Evolutionary conservation across 2,329 filamentous ascomycete genomes (phyloP), one percentile per base, ranked within the genome.

Genomic region (Mycogone perniciosa): DNA sequence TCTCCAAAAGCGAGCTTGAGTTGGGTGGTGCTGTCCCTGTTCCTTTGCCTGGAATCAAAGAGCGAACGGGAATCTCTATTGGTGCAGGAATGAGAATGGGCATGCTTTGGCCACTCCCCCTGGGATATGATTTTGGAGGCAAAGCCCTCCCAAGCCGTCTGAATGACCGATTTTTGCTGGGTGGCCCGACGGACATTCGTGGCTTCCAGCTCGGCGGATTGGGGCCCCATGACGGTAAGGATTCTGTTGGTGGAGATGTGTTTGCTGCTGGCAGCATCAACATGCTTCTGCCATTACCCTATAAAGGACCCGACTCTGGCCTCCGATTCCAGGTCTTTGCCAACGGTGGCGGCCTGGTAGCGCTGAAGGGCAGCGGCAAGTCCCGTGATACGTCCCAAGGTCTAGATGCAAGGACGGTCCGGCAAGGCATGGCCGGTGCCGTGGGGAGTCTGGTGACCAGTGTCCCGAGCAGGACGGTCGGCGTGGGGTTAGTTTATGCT

Each of bases 91-190:
- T 97, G 50, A 81, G 92, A 46, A 81, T 87, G 20, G 93, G 93
- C 34, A 66, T 96, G 44, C 76, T 99, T 7, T 95, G 86, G 64
- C 93, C 93, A 1, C 74, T 99, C 11, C 79, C 88, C 2, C 71
- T 86, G 6, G 82, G 82, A 6, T 80, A 76, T 59, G 67, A 71
- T 11, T 60, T 76, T 47, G 62, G 69, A 13, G 72, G 73, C 44
- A 71, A 73, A 20, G 78, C 85, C 0, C 75, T 79, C 27, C 81
- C 85, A 4, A 95, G 88, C 58, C 83, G 89, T 31, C 80, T 97
- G 62, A 96, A 95, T 65, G 93, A 99, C 67, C 89, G 93, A 41
- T 99, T 99, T 73, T 84, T 90, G 62, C 86, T 99, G 31, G 93
- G 93, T 40, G 93, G 93, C 0, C 92, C 93, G 4, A 96, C 90